Evolutionary conservation across 257 asterid genomes (phyloP), one percentile per base, ranked within the genome.

Genomic region (Nicotiana tomentosiformis): DNA sequence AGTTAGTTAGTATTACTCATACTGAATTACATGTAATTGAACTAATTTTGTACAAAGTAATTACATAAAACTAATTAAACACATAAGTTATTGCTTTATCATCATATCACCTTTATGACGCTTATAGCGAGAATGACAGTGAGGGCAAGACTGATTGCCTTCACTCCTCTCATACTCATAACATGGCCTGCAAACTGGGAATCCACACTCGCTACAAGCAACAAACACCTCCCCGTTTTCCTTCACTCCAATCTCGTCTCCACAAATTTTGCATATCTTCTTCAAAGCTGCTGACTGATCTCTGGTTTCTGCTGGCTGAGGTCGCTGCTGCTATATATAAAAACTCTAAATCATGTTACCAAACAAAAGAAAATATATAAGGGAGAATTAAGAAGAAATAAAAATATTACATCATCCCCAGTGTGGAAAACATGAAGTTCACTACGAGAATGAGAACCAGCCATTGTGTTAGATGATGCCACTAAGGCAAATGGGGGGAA

Each of bases 101-200:
- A 23, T 23, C 1, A 23, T 23, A 23, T 23, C 30, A 32, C 97
- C 98, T 89, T 92, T 92, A 58, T 90, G 92, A 20, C 90, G 93
- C 85, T 90, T 92, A 89, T 91, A 93, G 65, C 93, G 95, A 51
- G 92, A 80, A 78, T 90, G 84, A 84, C 97, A 93, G 14, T 91
- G 97, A 51, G 98, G 97, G 32, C 98, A 93, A 32, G 78, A 88
- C 81, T 89, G 96, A 39, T 89, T 89, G 26, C 98, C 98, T 70
- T 93, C 93, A 26, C 92, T 90, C 83, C 94, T 88, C 90, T 92
- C 96, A 7, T 93, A 92, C 77, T 91, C 94, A 60, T 91, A 93
- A 81, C 98, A 93, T 51, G 94, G 95, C 83, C 83, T 83, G 35
- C 98, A 93, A 57, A 93, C 97, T 3, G 98, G 97, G 65, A 91